A percentile compares a stretch with the other conserved stretches of the same genome.
phyloP scores from a whole-genome alignment of 208 protist genomes.

The Borovskyia barvae region DNA sequence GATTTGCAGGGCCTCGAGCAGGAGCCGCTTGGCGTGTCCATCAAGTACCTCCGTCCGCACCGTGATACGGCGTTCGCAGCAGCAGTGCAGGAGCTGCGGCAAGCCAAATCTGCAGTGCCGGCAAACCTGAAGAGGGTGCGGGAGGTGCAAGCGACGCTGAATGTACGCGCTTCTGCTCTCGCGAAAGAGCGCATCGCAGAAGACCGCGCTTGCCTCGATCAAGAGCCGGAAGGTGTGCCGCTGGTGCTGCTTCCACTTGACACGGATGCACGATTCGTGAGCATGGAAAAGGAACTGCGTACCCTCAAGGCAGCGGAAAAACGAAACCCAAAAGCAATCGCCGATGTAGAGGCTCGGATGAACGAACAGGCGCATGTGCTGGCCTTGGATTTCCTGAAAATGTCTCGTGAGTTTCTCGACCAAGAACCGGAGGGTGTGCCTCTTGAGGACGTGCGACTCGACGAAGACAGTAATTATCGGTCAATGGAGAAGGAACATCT shows the following conservation, averaged over 20 bases:
- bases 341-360: constrained; percentile 41
- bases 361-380: constrained; percentile 55
- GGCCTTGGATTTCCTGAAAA: constrained; percentile 45
- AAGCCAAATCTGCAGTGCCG: constrained; percentile 28
- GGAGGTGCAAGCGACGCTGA: constrained; percentile 49
- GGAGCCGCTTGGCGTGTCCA: constrained; percentile 56
- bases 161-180: constrained; percentile 51
- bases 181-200: constrained; percentile 46
- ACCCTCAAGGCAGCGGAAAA: constrained; percentile 34
- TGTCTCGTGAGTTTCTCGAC: constrained; percentile 63
- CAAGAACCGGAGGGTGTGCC: constrained; percentile 66
- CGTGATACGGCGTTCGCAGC: constrained; percentile 47
- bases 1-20: constrained; percentile 57
- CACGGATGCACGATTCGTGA: constrained; percentile 51
- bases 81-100: constrained; percentile 38
- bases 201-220: constrained; percentile 61
- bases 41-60: constrained; percentile 54
- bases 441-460: constrained; percentile 56
- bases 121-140: constrained; percentile 27
- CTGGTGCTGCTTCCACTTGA: constrained; percentile 58
- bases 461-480: constrained; percentile 47
- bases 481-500: constrained; percentile 41
- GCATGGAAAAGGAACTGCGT: constrained; percentile 61
- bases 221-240: constrained; percentile 57
- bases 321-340: constrained; percentile 27